Evolutionary conservation across 2,329 filamentous ascomycete species (phyloP), one percentile per base, ranked within the genome.

Genomic region (Colletotrichum musicola): DNA sequence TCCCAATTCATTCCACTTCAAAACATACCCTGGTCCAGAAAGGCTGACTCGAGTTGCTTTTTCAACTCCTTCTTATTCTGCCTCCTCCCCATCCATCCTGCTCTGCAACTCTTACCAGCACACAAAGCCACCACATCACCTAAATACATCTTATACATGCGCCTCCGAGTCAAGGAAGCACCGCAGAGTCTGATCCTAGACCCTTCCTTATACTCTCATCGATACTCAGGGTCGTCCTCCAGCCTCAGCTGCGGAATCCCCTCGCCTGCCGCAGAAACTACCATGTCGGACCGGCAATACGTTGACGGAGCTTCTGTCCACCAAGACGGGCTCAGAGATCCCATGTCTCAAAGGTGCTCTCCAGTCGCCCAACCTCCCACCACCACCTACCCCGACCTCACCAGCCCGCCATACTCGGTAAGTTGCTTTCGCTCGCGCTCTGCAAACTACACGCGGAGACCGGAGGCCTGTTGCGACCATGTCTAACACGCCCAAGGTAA

Each of bases 341-440:
- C 62, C 22, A 53, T 71, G 40, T 49, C 56, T 30, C 54, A 56
- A 42, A 62, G 55, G 51, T 56, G 64, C 53, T 69, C 70, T 42
- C 64, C 68, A 10, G 35, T 38, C 14, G 46, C 46, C 38, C 56
- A 66, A 22, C 56, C 62, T 25, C 42, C 53, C 27, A 44, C 55
- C 35, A 59, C 56, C 22, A 38, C 12, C 53, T 69, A 63, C 25
- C 58, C 68, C 46, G 60, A 63, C 30, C 56, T 59, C 25, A 49
- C 61, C 50, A 71, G 62, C 54, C 63, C 68, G 1, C 70, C 77
- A 4, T 81, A 79, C 65, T 71, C 75, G 66, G 79, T 81, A 73
- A 71, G 78, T 78, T 38, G 40, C 30, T 13, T 49, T 20, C 18
- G n/a, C 10, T 5, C 18, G 6, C 20, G 18, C 18, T 49, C 18